Conservation (phyloP, 257 asterid genomes). For the Penstemon barbatus region DNA sequence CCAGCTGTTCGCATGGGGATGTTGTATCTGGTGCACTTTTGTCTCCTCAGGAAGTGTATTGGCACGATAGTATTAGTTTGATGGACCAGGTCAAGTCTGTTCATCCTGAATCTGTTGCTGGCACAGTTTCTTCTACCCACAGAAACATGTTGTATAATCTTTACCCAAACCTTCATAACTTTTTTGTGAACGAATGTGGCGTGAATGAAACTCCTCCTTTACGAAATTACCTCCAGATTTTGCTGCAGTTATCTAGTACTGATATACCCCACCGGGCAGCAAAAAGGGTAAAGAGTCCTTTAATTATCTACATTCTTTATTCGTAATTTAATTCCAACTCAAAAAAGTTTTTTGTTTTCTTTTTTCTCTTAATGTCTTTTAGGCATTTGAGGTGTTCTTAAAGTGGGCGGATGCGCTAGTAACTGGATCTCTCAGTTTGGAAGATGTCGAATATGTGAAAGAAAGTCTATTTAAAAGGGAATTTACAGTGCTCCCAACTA, state of each 20-base stretch:
- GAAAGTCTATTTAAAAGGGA: constrained; percentile 60
- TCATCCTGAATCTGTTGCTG: constrained; percentile 36
- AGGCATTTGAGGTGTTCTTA: constrained; percentile 76
- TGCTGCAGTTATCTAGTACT: constrained; percentile 61
- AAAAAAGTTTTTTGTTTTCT: constrained; percentile 1
- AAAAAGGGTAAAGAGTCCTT: constrained; percentile 53
- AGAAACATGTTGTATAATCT: constrained; percentile 49
- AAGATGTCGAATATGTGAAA: constrained; percentile 62
- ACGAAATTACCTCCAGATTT: constrained; percentile 69
- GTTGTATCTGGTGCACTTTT: constrained; percentile 65
- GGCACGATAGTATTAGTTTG: constrained; percentile 70
- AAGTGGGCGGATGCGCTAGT: constrained; percentile 73
- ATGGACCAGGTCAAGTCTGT: constrained; percentile 43
- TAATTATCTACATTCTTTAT: constrained; percentile 6
- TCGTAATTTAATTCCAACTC: constrained; percentile 18
- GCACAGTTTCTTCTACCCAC: constrained; percentile 31
- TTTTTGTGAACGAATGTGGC: constrained; percentile 87
- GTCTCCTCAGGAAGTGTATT: constrained; percentile 72
- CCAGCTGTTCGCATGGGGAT: constrained; percentile 51
- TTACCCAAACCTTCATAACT: constrained; percentile 79
- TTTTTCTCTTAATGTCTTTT: constrained; percentile 3
- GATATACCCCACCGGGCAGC: constrained; percentile 79
- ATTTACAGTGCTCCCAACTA: constrained; percentile 76
- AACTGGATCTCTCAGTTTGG: constrained; percentile 66
- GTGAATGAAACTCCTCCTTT: constrained; percentile 69